Evolutionary conservation across 306 rosid genomes (phyloP).

Genomic region (Spatholobus suberectus): DNA sequence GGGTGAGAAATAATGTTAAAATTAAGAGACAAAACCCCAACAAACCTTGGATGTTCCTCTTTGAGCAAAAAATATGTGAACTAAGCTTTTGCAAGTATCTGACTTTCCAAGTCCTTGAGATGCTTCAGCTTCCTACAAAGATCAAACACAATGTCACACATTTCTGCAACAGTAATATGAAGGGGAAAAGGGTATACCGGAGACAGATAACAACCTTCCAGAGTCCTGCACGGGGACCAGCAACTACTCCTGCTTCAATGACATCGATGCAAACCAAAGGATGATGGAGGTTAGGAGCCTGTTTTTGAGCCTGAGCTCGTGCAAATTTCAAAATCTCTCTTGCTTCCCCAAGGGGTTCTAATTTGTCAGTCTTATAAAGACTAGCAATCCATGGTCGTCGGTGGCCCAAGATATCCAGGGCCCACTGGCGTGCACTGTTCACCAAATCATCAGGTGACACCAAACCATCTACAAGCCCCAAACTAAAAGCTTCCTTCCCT

Average conservation of each 20-base stretch:
- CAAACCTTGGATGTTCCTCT: slow-evolving; percentile 95
- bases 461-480: slow-evolving; percentile 92
- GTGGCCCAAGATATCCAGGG: slow-evolving; percentile 69
- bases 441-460: slow-evolving; percentile 76
- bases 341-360: slow-evolving; percentile 94
- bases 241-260: slow-evolving; percentile 81
- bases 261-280: slow-evolving; percentile 93
- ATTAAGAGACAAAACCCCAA: slow-evolving; percentile 20
- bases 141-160: slow-evolving; percentile 43
- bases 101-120: slow-evolving; percentile 65
- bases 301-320: slow-evolving; percentile 73
- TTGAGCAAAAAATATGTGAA: slow-evolving; percentile 89
- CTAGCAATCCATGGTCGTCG: slow-evolving; percentile 87
- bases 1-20: not conserved
- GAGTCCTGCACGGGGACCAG: slow-evolving; percentile 90
- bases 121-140: slow-evolving; percentile 85
- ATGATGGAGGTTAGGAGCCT: slow-evolving; percentile 87
- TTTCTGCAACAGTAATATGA: slow-evolving; percentile 26
- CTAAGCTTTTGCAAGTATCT: slow-evolving; percentile 78
- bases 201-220: slow-evolving; percentile 73
- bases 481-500: slow-evolving; percentile 80
- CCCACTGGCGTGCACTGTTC: slow-evolving; percentile 82
- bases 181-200: slow-evolving; percentile 33
- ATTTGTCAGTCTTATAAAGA: slow-evolving; percentile 84
- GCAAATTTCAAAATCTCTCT: slow-evolving; percentile 83